Evolutionary conservation across 345 rosid species (phyloP), one percentile per base, ranked within the genome.

Genomic region (Rubroshorea leprosula): DNA sequence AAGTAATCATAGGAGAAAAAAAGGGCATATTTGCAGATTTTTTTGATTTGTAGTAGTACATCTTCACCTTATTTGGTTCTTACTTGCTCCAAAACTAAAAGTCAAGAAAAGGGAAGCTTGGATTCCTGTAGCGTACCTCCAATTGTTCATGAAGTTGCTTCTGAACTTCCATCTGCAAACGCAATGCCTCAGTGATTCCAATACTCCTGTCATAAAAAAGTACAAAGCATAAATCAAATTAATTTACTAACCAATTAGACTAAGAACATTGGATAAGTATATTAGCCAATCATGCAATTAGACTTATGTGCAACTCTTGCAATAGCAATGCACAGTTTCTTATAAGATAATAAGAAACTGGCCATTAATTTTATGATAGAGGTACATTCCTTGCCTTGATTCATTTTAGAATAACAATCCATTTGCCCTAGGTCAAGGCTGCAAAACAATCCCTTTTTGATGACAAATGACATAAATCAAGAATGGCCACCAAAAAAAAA

Each of bases 131-230:
- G 49, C 60, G 66, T 67, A 87, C 98, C 96, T 91, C 98, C 62
- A 87, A 96, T 68, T 91, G 98, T 74, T 87, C 98, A 35, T 91
- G 98, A 58, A 91, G 94, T 54, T 54, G 86, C 80, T 87, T 91
- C 72, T 91, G 98, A 68, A 91, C 96, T 74, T 87, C 85, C 89
- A 91, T 79, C 75, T 91, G 98, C 79, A 91, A 55, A 51, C 86
- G 74, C 74, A 91, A 70, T 39, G 98, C 91, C 82, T 87, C 96
- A 18, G 91, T 83, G 63, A 85, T 73, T 54, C 79, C 82, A 52
- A 75, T 70, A 64, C 75, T 76, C 75, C 88, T 85, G 81, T 51
- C 25, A 52, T 55, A 48, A 11, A 18, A 68, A 46, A 23, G 35
- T 55, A 23, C 56, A 10, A 27, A 18, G 12, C 18, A 23, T 16